phyloP scores from a whole-genome alignment of 1,284 basidiomycete species.

The Microbotryum silenes-acaulis region DNA sequence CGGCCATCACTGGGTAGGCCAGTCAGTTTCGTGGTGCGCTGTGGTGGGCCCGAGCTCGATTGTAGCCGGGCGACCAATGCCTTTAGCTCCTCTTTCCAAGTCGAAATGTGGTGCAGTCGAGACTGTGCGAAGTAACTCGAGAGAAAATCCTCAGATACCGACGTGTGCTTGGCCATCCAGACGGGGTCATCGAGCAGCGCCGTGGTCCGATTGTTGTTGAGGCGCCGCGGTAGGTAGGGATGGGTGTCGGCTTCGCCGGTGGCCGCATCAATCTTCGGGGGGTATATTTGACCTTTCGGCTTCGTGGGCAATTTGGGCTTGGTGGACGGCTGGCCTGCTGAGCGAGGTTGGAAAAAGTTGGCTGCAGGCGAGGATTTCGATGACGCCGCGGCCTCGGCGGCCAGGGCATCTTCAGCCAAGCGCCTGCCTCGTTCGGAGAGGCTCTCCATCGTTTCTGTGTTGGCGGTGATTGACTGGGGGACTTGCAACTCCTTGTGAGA shows the following conservation, averaged over 20 bases:
- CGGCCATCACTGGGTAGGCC: slow-evolving; percentile 47
- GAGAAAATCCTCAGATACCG: slow-evolving; percentile 70
- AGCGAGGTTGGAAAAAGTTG: slow-evolving; percentile 9
- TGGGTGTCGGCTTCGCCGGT: slow-evolving; percentile 3
- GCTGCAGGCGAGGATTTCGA: not conserved
- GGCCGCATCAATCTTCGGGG: slow-evolving; percentile 45
- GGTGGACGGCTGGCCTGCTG: not conserved
- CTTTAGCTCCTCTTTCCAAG: slow-evolving; percentile 85
- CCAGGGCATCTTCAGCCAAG: slow-evolving; percentile 14
- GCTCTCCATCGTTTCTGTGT: slow-evolving; percentile 18
- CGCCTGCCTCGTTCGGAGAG: slow-evolving; percentile 22
- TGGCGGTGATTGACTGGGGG: not conserved
- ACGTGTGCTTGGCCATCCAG: slow-evolving; percentile 82
- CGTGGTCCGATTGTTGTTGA: slow-evolving; percentile 7
- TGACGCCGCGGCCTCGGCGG: not conserved
- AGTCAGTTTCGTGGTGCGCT: slow-evolving; percentile 47
- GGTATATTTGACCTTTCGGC: not conserved
- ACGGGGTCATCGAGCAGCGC: slow-evolving; percentile 63
- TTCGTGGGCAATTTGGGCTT: not conserved
- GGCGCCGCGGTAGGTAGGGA: slow-evolving; percentile 20
- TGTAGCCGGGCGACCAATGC: slow-evolving; percentile 68
- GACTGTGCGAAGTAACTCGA: slow-evolving; percentile 86
- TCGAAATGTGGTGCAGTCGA: slow-evolving; percentile 80
- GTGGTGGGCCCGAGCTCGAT: slow-evolving; percentile 45
- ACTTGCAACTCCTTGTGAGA: not conserved